Evolutionary conservation across 2,329 filamentous ascomycete genomes (phyloP), one percentile per base, ranked within the genome.

Genomic region (Ceratocystis diversiconidia): DNA sequence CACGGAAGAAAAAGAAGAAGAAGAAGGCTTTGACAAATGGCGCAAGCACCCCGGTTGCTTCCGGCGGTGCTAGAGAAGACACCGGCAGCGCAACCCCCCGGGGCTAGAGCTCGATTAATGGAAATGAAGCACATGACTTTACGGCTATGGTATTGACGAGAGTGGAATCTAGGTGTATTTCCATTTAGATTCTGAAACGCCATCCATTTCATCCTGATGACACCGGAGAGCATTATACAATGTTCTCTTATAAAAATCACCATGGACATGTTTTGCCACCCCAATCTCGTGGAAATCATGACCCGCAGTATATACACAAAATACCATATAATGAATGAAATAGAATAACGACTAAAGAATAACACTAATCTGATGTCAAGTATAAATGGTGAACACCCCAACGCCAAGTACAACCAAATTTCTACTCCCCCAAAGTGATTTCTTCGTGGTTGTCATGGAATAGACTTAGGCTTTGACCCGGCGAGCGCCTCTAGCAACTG

Each of bases 1-100:
- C 85, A 0, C 79, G 81, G 63, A 85, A 80, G 72, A 91, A 87
- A 78, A 89, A 86, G 74, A 91, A 88, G 79, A 90, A 87, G 81
- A 90, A 86, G 78, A 84, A 80, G 72, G 76, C 79, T 32, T 73
- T 79, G 61, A 82, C 84, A 59, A 67, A 64, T 59, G 66, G 63
- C 32, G 50, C 41, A 7, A 63, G 57, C 10, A 67, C 66, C 5
- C 66, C 66, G 28, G 66, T 65, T 7, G 46, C 65, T 15, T 41
- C 36, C 36, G 82, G 82, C 2, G 74, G 75, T 46, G 74, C 75
- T 1, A 73, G 79, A n/a, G 80, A 82, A 70, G 81, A 82, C 63
- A 85, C 82, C 1, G 81, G 79, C 2, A 84, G 84, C 69, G 80
- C 81, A 1, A 87, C 85, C 1, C 84, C 85, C 0, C 79, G 78